Base-by-base conservation (phyloP, 2,329 filamentous ascomycete species). In the Sclerotinia trifoliorum region DNA sequence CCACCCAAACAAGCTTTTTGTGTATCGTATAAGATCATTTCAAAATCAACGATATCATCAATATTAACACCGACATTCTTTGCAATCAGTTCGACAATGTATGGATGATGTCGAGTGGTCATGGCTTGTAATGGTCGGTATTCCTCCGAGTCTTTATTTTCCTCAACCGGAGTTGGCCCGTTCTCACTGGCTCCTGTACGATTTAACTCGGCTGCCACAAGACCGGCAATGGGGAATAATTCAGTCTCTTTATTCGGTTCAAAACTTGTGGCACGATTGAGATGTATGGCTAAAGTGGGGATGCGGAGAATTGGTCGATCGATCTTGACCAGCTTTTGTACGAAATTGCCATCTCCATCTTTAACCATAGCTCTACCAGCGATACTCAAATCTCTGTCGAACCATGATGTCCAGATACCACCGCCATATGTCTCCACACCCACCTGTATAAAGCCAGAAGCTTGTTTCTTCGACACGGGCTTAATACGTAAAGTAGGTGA, bases 331-430 rank as follows among this genome's bases (percentile, higher is more conserved):
- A 99, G 85, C 80, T 90, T 94, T 80, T 93, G 90, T 71, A 89
- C 86, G 72, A 96, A 91, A 72, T 86, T 88, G 64, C 91, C 92
- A 69, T 91, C 85, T 58, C 85, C 85, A 68, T 89, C 88, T 74
- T 86, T 88, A 67, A 95, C 91, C 83, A 98, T 89, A 19, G 92
- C 92, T 69, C 95, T 86, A 11, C 95, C 95, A 44, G 95, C 95
- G 66, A 98, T 88, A 74, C 92, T 91, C 71, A 99, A 83, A 78
- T 99, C 95, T 63, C 95, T 89, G 79, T 99, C 95, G 77, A 99
- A 99, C 95, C 91, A 99, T 58, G 92, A 96, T 80, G 97, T 94
- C 94, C 94, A 98, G 76, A 98, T 89, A 67, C 95, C 95, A 70
- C 95, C 95, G 65, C 95, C 95, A 77, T 99, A 99, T 1, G 93